phyloP scores from a whole-genome alignment of 306 rosid genomes.

The Pyrus pyrifolia region DNA sequence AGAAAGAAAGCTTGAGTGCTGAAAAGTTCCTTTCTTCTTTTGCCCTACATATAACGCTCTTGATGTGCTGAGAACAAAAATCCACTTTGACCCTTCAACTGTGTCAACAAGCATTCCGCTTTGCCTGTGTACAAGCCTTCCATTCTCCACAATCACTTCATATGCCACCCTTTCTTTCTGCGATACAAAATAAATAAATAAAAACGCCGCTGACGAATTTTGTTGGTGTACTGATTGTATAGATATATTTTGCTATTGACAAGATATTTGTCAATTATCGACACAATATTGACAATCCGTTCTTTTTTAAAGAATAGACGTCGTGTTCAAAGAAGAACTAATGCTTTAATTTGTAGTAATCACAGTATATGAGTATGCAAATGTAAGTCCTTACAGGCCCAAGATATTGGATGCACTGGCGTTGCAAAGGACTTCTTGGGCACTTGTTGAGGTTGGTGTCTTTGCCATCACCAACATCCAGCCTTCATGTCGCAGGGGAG shows the following conservation, averaged over 20 bases:
- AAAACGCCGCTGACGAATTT: too few species aligned
- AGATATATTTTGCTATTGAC: too few species aligned
- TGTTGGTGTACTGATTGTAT: not conserved
- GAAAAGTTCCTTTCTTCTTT: conserved; percentile 47
- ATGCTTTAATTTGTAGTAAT: not conserved
- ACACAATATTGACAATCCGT: too few species aligned
- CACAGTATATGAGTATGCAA: not conserved
- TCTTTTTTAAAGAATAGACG: fast-evolving
- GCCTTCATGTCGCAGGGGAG: conserved; percentile 19
- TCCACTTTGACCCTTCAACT: conserved; percentile 41
- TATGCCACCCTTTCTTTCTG: conserved; percentile 42
- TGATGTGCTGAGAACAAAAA: conserved; percentile 50
- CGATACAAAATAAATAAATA: not conserved
- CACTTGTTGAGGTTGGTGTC: conserved; percentile 31
- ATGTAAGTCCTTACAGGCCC: conserved; percentile 31
- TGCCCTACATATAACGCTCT: conserved; percentile 42
- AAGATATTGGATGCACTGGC: conserved; percentile 39
- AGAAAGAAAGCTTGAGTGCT: conserved; percentile 44
- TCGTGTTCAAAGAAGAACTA: too few species aligned
- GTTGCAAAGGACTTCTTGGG: conserved; percentile 20
- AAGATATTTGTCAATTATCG: too few species aligned
- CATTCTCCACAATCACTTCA: conserved; percentile 30
- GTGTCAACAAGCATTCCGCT: conserved; percentile 25
- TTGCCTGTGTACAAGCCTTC: conserved; percentile 27
- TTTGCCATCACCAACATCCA: conserved; percentile 55